Evolutionary conservation across 768 basidiomycete genomes (phyloP), one percentile per base, ranked within the genome.

Genomic region (Tricholoma flavovirens): DNA sequence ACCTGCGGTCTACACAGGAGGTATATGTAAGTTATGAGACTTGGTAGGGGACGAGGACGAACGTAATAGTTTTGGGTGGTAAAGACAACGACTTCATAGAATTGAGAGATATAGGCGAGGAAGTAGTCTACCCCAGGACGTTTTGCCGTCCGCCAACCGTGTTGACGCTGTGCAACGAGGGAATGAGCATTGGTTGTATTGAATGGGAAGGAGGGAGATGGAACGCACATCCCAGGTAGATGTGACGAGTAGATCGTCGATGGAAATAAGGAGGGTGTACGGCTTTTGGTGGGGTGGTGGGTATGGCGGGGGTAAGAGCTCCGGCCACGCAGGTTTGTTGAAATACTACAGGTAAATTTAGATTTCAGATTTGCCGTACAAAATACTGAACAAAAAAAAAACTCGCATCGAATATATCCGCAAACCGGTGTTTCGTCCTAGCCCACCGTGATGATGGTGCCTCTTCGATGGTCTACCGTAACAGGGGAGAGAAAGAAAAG

Each of bases 101-200:
- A 99, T 66, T 98, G 96, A 0, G 93, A 92, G 49, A 99, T 83
- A 69, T 99, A 99, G 24, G 84, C 95, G 32, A 99, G 78, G 82
- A 99, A 99, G 73, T 99, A 98, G 67, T 99, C 97, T 14, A 94
- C 90, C 4, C 97, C 97, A 1, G 97, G 96, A 32, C 97, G 85
- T 73, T 98, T 99, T 5, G 95, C 96, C 3, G 96, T 98, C 61
- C 93, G 79, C 96, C 97, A 99, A 51, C 97, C 97, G 64, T 91
- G 80, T 73, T 91, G 83, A 54, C 95, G 84, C 93, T 97, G 57
- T 32, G 42, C 17, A 17, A 32, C 49, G 45, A 30, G 8, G 10
- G 22, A 9, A 30, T 49, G 8, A 30, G 46, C 2, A 49, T 49
- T 14, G 5, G 2, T 2, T 49, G 4, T 30, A 10, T 46, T 17